Percentiles rank a stretch among this genome's conserved stretches.
These are phyloP conservation scores for Gynostemma pentaphyllum DNA, from an alignment of 306 rosid genomes.

Conservation along the genomic window DNA sequence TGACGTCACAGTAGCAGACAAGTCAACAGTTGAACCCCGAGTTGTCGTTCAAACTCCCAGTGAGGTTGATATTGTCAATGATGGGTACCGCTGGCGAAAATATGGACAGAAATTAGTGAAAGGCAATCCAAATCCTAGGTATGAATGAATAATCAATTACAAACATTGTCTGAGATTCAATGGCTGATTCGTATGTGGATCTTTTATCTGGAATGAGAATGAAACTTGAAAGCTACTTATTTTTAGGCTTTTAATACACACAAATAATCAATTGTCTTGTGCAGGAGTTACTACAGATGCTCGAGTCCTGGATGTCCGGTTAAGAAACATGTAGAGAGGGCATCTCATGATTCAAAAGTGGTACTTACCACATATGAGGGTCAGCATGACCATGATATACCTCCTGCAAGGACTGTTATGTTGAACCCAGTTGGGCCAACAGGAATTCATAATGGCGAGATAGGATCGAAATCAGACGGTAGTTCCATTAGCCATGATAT, in stretches of 20 bases:
- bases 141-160: conserved; percentile 11
- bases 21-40: conserved; percentile 42
- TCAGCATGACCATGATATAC: conserved; percentile 59
- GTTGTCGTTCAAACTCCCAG: conserved; percentile 58
- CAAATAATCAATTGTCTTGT: neutral
- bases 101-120: conserved; percentile 87
- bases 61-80: conserved; percentile 72
- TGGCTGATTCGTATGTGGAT: neutral
- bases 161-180: neutral
- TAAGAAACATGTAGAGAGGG: conserved; percentile 86
- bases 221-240: neutral
- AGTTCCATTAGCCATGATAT: neutral
- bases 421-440: conserved; percentile 30
- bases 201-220: neutral
- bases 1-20: conserved; percentile 24
- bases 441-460: conserved; percentile 14
- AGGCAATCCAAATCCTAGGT: conserved; percentile 85
- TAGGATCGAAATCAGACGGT: conserved; percentile 22
- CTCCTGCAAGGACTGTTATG: conserved; percentile 38
- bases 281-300: conserved; percentile 91
- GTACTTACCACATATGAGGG: conserved; percentile 78
- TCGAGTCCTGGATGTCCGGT: conserved; percentile 77
- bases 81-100: conserved; percentile 94
- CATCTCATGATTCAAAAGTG: conserved; percentile 49
- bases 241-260: neutral